Evolutionary conservation across 805 yeast species (phyloP).

Genomic region (Hanseniaspora taiwanica): DNA sequence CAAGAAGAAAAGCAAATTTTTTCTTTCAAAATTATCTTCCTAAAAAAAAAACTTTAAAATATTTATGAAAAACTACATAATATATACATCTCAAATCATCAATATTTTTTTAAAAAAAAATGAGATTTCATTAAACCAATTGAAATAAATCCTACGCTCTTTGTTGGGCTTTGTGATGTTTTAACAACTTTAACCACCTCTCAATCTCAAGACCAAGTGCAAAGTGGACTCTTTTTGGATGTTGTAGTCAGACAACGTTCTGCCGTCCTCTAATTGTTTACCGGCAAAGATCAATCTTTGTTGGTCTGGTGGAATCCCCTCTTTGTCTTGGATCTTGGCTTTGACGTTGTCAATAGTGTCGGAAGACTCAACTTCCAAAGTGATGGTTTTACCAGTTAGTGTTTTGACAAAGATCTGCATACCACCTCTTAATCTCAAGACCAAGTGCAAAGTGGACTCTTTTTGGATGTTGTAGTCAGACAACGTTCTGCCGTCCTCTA

Average conservation of each 20-base stretch:
- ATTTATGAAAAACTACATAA: too few relatives aligned
- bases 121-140: too few relatives aligned
- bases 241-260: constrained; percentile 60
- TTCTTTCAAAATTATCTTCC: too few relatives aligned
- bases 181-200: constrained; percentile 37
- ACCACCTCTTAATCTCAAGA: constrained; percentile 77
- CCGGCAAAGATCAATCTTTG: constrained; percentile 61
- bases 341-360: constrained; percentile 92
- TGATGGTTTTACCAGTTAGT: constrained; percentile 94
- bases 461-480: constrained; percentile 93
- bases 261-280: constrained; percentile 59
- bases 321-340: constrained; percentile 60
- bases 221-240: constrained; percentile 60
- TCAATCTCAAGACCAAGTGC: constrained; percentile 58
- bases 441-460: constrained; percentile 80
- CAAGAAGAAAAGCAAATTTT: too few relatives aligned
- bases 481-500: constrained; percentile 90
- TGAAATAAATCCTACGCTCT: too few relatives aligned
- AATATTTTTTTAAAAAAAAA: too few relatives aligned
- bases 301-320: constrained; percentile 63
- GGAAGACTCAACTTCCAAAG: constrained; percentile 87
- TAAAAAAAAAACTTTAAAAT: too few relatives aligned
- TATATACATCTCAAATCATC: too few relatives aligned
- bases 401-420: constrained; percentile 96
- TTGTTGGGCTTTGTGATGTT: not conserved